phyloP scores from a whole-genome alignment of 805 yeast genomes.

The Metschnikowia gelsemii region DNA sequence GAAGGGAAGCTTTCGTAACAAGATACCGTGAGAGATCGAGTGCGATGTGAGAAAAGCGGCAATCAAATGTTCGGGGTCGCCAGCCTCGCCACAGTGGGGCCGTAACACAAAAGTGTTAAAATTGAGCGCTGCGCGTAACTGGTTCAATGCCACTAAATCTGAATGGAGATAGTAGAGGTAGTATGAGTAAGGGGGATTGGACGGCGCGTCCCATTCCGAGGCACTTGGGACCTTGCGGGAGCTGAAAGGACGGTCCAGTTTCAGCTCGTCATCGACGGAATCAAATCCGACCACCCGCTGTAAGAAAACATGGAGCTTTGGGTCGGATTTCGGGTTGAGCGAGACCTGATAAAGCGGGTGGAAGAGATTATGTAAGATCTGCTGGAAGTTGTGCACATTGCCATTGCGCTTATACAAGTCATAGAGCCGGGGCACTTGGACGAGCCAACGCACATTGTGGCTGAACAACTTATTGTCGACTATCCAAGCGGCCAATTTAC shows the following conservation, averaged over 20 bases:
- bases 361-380: slow-evolving; percentile 75
- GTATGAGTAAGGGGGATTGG: slow-evolving; percentile 97
- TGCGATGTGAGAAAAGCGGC: slow-evolving; percentile 87
- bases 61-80: slow-evolving; percentile 96
- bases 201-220: slow-evolving; percentile 67
- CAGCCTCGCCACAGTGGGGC: slow-evolving; percentile 99
- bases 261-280: slow-evolving; percentile 97
- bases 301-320: slow-evolving; percentile 84
- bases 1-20: slow-evolving; percentile 90
- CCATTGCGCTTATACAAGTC: slow-evolving; percentile 82
- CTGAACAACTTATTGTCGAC: slow-evolving; percentile 87
- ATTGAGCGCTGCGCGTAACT: slow-evolving; percentile 72
- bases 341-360: slow-evolving; percentile 90
- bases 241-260: slow-evolving; percentile 78
- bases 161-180: slow-evolving; percentile 87
- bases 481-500: slow-evolving; percentile 91
- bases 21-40: slow-evolving; percentile 92
- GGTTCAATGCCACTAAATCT: slow-evolving; percentile 81
- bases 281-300: slow-evolving; percentile 97
- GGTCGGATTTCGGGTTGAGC: slow-evolving; percentile 77
- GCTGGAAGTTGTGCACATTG: slow-evolving; percentile 68
- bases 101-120: slow-evolving; percentile 90
- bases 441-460: slow-evolving; percentile 94
- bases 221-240: slow-evolving; percentile 81
- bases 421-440: slow-evolving; percentile 92